Evolutionary conservation across 2,329 filamentous ascomycete species (phyloP).

Genomic region (Beauveria rudraprayagi): DNA sequence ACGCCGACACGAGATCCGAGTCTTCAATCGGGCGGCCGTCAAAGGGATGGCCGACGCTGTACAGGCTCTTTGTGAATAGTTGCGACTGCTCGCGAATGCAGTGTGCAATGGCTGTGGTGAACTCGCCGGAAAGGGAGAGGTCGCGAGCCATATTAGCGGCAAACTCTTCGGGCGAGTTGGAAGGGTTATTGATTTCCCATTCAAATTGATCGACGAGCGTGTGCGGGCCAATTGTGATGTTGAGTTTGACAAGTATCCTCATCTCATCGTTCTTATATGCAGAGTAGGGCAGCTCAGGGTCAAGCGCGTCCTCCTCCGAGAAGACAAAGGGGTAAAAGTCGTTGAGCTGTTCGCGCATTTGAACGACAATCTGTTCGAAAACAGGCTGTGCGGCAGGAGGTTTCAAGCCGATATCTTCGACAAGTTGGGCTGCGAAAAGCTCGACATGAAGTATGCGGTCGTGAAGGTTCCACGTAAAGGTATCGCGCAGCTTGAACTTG

Average conservation of each 20-base stretch:
- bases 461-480: constrained; percentile 97
- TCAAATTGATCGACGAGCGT: constrained; percentile 96
- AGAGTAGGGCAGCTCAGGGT: constrained; percentile 80
- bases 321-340: constrained; percentile 92
- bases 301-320: constrained; percentile 81
- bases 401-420: constrained; percentile 83
- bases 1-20: constrained; percentile 75
- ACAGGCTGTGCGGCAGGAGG: constrained; percentile 59
- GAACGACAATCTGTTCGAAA: constrained; percentile 51
- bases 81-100: constrained; percentile 95
- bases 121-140: constrained; percentile 86
- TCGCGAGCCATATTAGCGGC: constrained; percentile 83
- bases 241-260: constrained; percentile 90
- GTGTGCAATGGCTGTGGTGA: constrained; percentile 94
- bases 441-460: constrained; percentile 75
- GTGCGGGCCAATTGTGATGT: constrained; percentile 93
- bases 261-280: constrained; percentile 99
- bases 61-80: constrained; percentile 86
- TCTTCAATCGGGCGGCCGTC: constrained; percentile 92
- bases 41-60: constrained; percentile 88
- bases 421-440: constrained; percentile 77
- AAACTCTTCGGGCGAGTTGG: constrained; percentile 93
- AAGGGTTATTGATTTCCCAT: constrained; percentile 95
- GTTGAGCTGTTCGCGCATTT: constrained; percentile 81
- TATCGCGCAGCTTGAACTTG: constrained; percentile 90